Evolutionary conservation across 2,329 filamentous ascomycete genomes (phyloP).

Genomic region (Curvularia lunata): DNA sequence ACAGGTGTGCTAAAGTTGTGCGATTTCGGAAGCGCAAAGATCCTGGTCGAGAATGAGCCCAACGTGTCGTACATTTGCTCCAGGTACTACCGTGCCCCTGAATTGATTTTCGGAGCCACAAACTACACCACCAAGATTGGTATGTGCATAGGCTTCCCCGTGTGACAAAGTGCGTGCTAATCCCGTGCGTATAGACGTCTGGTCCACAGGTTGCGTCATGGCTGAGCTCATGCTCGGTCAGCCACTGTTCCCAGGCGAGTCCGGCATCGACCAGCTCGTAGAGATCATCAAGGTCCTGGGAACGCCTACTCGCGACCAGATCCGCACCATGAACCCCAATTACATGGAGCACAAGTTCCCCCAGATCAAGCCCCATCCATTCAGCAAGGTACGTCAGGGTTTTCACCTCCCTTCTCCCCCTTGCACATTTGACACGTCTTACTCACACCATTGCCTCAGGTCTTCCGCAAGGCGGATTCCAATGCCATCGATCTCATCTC

Average conservation of each 20-base stretch:
- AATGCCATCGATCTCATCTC: constrained; percentile 96
- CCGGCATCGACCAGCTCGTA: constrained; percentile 96
- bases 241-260: constrained; percentile 96
- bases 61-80: constrained; percentile 99
- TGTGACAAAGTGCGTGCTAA: constrained; percentile 26
- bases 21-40: constrained; percentile 99
- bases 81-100: constrained; percentile 95
- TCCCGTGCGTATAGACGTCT: constrained; percentile 73
- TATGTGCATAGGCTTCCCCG: constrained; percentile 58
- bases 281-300: constrained; percentile 99
- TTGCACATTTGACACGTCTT: not conserved
- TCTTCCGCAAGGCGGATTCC: constrained; percentile 93
- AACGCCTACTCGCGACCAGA: constrained; percentile 95
- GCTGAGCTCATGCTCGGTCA: constrained; percentile 98
- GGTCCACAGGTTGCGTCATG: constrained; percentile 99
- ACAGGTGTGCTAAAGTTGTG: constrained; percentile 95
- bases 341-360: constrained; percentile 99
- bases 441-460: constrained; percentile 54
- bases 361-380: constrained; percentile 98
- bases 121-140: constrained; percentile 99
- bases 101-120: constrained; percentile 97
- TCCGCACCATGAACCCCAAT: constrained; percentile 99
- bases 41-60: constrained; percentile 96
- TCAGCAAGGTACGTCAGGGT: constrained; percentile 75
- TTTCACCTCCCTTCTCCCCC: not conserved